These are phyloP conservation scores for Colletotrichum gloeosporioides DNA, from an alignment of 2,329 filamentous ascomycete genomes.

Conservation along the genomic window DNA sequence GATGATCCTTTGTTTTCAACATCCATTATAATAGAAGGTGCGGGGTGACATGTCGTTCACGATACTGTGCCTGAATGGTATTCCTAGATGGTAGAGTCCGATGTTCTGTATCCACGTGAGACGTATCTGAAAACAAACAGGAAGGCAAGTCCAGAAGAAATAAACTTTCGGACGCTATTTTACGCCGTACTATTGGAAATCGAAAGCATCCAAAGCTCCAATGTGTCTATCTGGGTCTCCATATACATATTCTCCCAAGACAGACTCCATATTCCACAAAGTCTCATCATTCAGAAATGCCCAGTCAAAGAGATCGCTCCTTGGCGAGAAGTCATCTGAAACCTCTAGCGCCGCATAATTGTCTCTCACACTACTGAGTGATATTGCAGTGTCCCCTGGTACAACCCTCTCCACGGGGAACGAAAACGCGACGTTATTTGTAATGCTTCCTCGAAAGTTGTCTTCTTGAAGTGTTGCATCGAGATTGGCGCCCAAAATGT, in stretches of 20 bases:
- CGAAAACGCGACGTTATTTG: background rate
- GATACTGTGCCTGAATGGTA: background rate
- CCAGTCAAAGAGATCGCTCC: constrained; percentile 4
- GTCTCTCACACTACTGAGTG: background rate
- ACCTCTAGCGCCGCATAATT: background rate
- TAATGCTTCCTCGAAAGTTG: background rate
- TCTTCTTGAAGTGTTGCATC: background rate
- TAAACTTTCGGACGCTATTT: background rate
- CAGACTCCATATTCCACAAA: constrained; percentile 24
- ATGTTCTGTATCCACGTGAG: background rate
- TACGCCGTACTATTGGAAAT: background rate
- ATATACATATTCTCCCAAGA: constrained; percentile 24
- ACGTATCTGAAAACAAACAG: background rate
- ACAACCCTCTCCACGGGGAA: background rate
- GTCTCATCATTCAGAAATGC: constrained; percentile 23
- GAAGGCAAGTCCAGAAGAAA: background rate
- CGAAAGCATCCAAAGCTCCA: background rate
- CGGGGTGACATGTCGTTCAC: background rate
- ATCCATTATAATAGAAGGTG: background rate
- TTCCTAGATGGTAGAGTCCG: background rate
- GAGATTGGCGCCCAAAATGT: background rate
- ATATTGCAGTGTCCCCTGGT: background rate
- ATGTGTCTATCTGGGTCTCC: constrained; percentile 6
- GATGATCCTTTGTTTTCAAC: background rate
- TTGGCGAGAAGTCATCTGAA: background rate